Evolutionary conservation across 805 yeast genomes (phyloP), one percentile per base, ranked within the genome.

Genomic region (Lipomyces kockii): DNA sequence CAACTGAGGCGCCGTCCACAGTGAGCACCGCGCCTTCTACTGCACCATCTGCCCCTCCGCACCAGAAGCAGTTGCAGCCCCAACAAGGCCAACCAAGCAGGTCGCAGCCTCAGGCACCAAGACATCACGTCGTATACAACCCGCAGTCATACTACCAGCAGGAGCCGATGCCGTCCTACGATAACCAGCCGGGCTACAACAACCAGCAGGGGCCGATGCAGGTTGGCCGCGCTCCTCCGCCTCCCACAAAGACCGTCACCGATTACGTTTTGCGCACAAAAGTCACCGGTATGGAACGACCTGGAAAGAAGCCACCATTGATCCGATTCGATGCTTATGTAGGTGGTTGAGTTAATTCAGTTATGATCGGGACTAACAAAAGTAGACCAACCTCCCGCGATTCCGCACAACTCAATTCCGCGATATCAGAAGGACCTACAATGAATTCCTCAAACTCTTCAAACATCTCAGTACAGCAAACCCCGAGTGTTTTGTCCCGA

Each of bases 401-500:
- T 95, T 86, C 77, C 82, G 97, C 66, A 91, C 90, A 70, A 79
- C 85, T 7, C 77, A 78, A 8, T 92, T 90, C 77, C 86, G 87
- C 63, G 93, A 88, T 64, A 80, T 94, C 17, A 86, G 97, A 72
- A 85, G 98, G 66, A 88, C 97, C 0, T 89, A 87, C 75, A 84
- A 84, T 67, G 99, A 95, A 77, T 83, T 92, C 71, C 85, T 85
- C 39, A 85, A 87, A 67, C 86, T 95, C 74, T 91, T 90, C 78
- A 87, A 86, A 71, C 94, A 90, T 76, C 80, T 95, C 70, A 87
- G 87, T 65, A 87, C 88, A 25, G 90, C 96, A 51, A 89, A 92
- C 74, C 88, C 94, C 39, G 98, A 95, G 77, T 93, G 95, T 64
- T 92, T 94, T 79, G 92, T 95, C 3, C 98, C 98, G 0, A 87